Conservation (phyloP, 805 yeast genomes). For the Metschnikowia sp. region DNA sequence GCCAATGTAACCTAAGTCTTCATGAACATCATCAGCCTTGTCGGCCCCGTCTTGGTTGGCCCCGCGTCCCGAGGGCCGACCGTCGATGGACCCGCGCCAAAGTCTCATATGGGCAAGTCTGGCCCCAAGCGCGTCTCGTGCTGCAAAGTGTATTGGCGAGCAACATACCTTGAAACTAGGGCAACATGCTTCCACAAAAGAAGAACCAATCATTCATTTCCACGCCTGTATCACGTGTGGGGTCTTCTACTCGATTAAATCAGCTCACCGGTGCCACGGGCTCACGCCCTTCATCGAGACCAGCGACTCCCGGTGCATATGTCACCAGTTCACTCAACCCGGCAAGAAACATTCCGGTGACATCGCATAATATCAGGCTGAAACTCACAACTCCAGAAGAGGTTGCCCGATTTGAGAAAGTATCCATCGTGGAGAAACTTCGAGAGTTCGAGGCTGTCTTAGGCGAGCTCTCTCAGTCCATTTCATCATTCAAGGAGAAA, state of each 20-base stretch:
- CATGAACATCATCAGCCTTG: too few relatives aligned
- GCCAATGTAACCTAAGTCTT: too few relatives aligned
- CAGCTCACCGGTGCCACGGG: slow-evolving; percentile 17
- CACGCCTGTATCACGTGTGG: slow-evolving; percentile 36
- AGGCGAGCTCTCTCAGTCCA: slow-evolving; percentile 25
- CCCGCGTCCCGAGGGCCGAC: too few relatives aligned
- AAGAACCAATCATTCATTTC: slow-evolving; percentile 29
- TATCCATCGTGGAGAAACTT: slow-evolving; percentile 31
- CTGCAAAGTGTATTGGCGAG: neutral
- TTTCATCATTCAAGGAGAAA: slow-evolving; percentile 34
- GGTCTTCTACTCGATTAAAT: slow-evolving; percentile 30
- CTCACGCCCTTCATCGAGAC: slow-evolving; percentile 12
- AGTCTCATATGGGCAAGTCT: too few relatives aligned
- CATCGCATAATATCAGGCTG: slow-evolving; percentile 17
- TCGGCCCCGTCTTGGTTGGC: too few relatives aligned
- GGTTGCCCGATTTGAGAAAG: slow-evolving; percentile 26
- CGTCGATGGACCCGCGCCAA: too few relatives aligned
- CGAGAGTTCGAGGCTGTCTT: slow-evolving; percentile 29
- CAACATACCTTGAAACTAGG: neutral
- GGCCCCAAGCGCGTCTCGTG: neutral
- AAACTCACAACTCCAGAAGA: slow-evolving; percentile 23
- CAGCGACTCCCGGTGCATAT: slow-evolving; percentile 23
- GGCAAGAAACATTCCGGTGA: slow-evolving; percentile 26
- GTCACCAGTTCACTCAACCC: slow-evolving; percentile 41
- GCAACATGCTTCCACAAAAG: slow-evolving; percentile 27